Evolutionary conservation across 352 stramenopile species (phyloP), one percentile per base, ranked within the genome.

Genomic region (Pythium aquatile): DNA sequence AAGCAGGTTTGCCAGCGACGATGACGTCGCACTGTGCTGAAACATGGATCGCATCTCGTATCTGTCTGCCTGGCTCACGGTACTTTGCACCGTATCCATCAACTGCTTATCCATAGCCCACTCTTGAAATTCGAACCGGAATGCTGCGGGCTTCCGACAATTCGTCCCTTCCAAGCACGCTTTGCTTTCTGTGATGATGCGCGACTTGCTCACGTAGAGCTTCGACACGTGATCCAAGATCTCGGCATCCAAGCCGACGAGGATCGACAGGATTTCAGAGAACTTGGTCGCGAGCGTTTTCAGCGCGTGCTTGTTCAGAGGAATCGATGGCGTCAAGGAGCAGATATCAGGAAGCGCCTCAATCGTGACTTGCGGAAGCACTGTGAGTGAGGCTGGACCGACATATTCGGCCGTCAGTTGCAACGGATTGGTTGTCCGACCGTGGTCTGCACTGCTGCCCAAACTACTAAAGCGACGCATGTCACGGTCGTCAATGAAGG

Each of bases 101-200:
- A 91, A 63, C 33, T 81, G 63, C 2, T 79, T 78, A 67, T 94
- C 84, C 26, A 91, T 86, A 30, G 82, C 76, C 85, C 87, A 93
- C 65, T 96, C 87, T 9, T 85, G 75, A 29, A 92, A 96, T 58
- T 94, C 87, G 55, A 96, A 91, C 20, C 79, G 81, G 56, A 93
- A 92, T 16, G 73, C 71, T 2, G 78, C 83, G 14, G 87, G 79
- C 13, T 74, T 78, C 13, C 78, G 74, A 52, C 87, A 96, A 46
- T 83, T 90, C 20, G 77, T 74, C n/a, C 81, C 84, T 74, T 92
- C 81, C 4, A 78, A 55, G 32, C 87, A 96, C 4, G 79, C 48
- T 39, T 88, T 76, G 58, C 72, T 92, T 58, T 90, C 80, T 9
- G 79, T 93, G 20, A 94, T 74, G 0, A 81, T 78, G 37, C 85